Base-by-base conservation (phyloP, 1,284 basidiomycete species). In the Pyrrhoderma noxium region DNA sequence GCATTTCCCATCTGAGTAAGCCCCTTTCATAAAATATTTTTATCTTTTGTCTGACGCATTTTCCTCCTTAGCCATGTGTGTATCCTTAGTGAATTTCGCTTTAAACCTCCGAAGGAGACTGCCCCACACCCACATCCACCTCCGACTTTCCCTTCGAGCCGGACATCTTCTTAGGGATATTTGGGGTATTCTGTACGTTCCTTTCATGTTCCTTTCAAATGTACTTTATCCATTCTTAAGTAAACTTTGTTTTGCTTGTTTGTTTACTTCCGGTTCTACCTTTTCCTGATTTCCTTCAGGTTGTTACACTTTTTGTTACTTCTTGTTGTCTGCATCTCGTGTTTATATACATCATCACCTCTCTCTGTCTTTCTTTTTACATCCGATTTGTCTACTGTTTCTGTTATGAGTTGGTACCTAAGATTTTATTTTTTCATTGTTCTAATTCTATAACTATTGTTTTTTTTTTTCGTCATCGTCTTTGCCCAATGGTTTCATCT, bases 1-100 rank as follows among this genome's bases (percentile, higher is more conserved):
- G 5, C 92, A 97, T 65, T 96, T 94, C 76, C 93, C 94, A 36
- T 93, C 89, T 57, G 91, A 94, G 91, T 94, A 68, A 66, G 90
- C 85, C 21, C 9, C 38, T 53, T 52, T 48, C 47, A 52, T n/a
- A 41, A 47, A 47, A 48, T 56, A 49, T 36, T 53, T 35, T 42
- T 40, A 53, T 52, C 35, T 45, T 43, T 51, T 54, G 55, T 14
- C 38, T 35, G 51, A 59, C 58, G 53, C 59, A 16, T 45, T 53
- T 62, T 55, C 45, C 51, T 56, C 57, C 58, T 37, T 51, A 89
- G 84, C 61, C 83, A 87, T 60, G 65, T 88, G 55, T 78, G 74
- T 56, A 75, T 89, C 53, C 72, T 76, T 55, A 70, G 75, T 59
- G 80, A 85, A 63, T 88, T 90, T 72, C 80, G 85, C 53, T 75